These are phyloP conservation scores for Botryotinia convoluta DNA, from an alignment of 2,329 filamentous ascomycete genomes.

Conservation along the genomic window DNA sequence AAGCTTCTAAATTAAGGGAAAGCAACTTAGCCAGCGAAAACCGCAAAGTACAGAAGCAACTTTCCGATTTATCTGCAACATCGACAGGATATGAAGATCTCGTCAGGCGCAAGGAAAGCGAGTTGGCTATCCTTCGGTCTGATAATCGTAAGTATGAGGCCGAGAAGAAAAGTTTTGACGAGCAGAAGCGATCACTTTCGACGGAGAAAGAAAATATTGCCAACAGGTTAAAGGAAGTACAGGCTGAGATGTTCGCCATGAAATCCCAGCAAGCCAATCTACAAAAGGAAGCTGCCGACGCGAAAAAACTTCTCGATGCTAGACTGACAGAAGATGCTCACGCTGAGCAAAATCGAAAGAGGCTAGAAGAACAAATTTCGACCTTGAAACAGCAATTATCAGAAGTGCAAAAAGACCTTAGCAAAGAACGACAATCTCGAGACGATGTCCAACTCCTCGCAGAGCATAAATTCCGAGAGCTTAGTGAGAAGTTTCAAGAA, in stretches of 20 bases:
- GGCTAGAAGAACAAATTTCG: conserved; percentile 83
- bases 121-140: conserved; percentile 77
- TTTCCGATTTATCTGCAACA: conserved; percentile 82
- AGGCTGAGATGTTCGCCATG: conserved; percentile 85
- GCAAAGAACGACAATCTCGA: conserved; percentile 85
- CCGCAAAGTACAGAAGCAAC: conserved; percentile 75
- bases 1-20: conserved; percentile 69
- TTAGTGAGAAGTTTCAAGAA: conserved; percentile 81
- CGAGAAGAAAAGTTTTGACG: conserved; percentile 74
- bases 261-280: conserved; percentile 80
- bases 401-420: conserved; percentile 81
- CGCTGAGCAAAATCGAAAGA: conserved; percentile 73
- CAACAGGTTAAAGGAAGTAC: conserved; percentile 73
- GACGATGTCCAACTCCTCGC: conserved; percentile 90
- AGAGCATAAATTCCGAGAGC: conserved; percentile 78
- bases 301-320: conserved; percentile 80
- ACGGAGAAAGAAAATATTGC: conserved; percentile 78
- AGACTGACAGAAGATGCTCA: conserved; percentile 88
- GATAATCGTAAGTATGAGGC: conserved; percentile 82
- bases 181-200: conserved; percentile 69
- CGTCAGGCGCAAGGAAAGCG: conserved; percentile 89
- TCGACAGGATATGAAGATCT: conserved; percentile 95
- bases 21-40: conserved; percentile 78
- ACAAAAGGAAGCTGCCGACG: conserved; percentile 84
- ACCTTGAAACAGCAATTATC: conserved; percentile 85